Percentiles rank a stretch among this genome's conserved stretches.
These are phyloP conservation scores for Stemphylium lycopersici DNA, from an alignment of 2,329 filamentous ascomycete genomes.

Conservation along the genomic window DNA sequence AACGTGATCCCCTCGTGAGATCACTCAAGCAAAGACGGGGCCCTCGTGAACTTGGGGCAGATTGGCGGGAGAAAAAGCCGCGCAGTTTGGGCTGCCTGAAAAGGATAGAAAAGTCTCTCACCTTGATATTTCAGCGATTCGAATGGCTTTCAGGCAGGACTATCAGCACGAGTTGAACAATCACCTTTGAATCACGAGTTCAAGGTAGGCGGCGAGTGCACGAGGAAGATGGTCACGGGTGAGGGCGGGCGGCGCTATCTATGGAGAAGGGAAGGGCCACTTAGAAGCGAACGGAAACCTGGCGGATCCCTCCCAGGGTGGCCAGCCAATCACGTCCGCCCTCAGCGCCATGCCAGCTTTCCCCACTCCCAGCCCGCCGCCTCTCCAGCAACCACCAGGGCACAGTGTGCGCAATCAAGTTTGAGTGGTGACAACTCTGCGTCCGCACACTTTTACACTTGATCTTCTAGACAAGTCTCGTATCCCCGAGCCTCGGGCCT, in stretches of 20 bases:
- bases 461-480: too few relatives aligned
- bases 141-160: background rate
- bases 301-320: background rate
- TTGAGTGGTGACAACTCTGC: background rate
- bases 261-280: conserved; percentile 4
- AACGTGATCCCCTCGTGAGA: conserved; percentile 1
- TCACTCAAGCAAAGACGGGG: background rate
- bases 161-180: conserved; percentile 6
- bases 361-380: conserved; percentile 16
- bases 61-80: background rate
- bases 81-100: background rate
- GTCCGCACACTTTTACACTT: background rate
- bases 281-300: conserved; percentile 7
- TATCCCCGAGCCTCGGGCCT: too few relatives aligned
- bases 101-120: conserved; percentile 1
- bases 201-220: background rate
- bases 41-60: conserved; percentile 4
- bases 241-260: conserved; percentile 8
- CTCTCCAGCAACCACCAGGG: conserved; percentile 7
- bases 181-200: conserved; percentile 15
- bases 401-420: background rate
- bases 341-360: conserved; percentile 13
- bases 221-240: conserved; percentile 15
- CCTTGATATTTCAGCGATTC: background rate
- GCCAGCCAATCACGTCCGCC: conserved; percentile 13